Conservation (phyloP, 148 eudicot species). For the Arbutus unedo region DNA sequence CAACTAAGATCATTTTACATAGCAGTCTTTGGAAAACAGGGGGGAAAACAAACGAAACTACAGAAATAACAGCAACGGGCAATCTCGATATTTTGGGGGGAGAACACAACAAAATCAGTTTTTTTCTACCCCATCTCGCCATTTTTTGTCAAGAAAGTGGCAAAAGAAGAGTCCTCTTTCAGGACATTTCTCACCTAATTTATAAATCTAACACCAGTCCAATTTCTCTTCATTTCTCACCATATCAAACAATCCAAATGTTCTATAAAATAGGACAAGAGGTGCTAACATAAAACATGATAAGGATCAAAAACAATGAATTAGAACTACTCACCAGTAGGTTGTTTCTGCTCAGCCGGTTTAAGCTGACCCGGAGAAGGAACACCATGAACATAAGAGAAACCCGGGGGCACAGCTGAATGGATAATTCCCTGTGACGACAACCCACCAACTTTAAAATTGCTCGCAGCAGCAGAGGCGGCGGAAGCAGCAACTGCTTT, state of each 20-base stretch:
- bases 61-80: neutral
- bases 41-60: neutral
- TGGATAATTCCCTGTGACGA: slow-evolving; percentile 47
- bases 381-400: slow-evolving; percentile 50
- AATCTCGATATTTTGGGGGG: neutral
- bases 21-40: neutral
- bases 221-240: neutral
- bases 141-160: neutral
- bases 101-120: neutral
- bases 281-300: too few species aligned
- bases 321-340: slow-evolving; percentile 67
- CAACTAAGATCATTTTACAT: neutral
- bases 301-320: neutral
- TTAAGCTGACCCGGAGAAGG: slow-evolving; percentile 61
- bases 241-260: neutral
- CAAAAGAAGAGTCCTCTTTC: neutral
- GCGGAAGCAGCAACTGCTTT: slow-evolving; percentile 62
- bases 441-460: slow-evolving; percentile 53
- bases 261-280: neutral
- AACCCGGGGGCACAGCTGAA: slow-evolving; percentile 51
- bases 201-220: neutral
- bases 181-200: neutral
- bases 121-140: neutral
- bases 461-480: slow-evolving; percentile 42
- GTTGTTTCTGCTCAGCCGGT: slow-evolving; percentile 86